Base-by-base conservation (phyloP, 1,284 basidiomycete genomes). In the Ceratobasidium sp. region DNA sequence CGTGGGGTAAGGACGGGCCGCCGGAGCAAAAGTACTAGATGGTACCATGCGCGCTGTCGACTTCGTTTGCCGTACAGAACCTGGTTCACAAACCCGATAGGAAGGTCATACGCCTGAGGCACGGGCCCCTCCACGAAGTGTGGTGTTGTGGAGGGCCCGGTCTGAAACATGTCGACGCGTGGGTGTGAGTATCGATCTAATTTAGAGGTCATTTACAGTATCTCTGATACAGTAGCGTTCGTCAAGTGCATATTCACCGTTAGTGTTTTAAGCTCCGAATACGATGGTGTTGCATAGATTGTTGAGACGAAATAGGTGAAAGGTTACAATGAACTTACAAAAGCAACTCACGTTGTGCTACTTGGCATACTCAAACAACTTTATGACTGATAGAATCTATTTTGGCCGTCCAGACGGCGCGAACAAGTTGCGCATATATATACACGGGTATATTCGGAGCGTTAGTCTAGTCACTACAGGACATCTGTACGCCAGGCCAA, bases 301-400 rank as follows among this genome's bases (percentile, higher is more conserved):
- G 91, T 90, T 74, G 95, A 82, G 5, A 90, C 87, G 75, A 90
- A 89, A 79, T 96, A 95, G 1, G 85, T 83, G 78, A 89, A 87
- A 58, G 21, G n/a, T 14, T 30, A 8, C 12, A 10, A 23, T n/a
- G 18, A 48, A 36, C 16, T 9, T 28, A 18, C 14, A 26, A 23
- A 36, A 41, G 43, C 46, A 21, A 81, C 88, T 77, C 76, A 92
- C 93, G 84, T 94, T 86, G 81, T 96, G 80, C 79, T 90, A 86
- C 79, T 90, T 90, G 41, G 93, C 93, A 82, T 95, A 93, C 79
- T 94, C 89, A 80, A 96, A 94, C 77, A 97, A 84, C 82, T 92
- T 93, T n/a, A n/a, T 36, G 32, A 36, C 36, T 53, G 28, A 30
- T n/a, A 57, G 18, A n/a, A 36, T 8, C 8, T 57, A 34, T 57